Evolutionary conservation across 345 rosid species (phyloP).

Genomic region (Lepidium sativum): DNA sequence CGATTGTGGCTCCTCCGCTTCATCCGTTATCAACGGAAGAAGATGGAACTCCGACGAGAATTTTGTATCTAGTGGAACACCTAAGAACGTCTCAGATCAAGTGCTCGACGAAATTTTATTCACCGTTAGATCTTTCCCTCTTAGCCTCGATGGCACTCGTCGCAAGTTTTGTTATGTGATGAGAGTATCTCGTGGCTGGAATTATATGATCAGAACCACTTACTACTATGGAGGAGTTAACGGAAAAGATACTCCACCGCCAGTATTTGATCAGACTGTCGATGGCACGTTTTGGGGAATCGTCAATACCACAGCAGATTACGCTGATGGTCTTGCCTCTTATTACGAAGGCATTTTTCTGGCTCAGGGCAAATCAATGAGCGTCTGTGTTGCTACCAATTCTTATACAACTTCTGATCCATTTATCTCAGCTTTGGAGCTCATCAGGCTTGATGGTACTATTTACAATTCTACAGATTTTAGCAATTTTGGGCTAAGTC

Average conservation of each 20-base stretch:
- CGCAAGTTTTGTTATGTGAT: slow-evolving; percentile 64
- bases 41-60: slow-evolving; percentile 54
- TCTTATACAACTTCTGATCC: slow-evolving; percentile 68
- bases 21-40: slow-evolving; percentile 35
- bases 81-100: slow-evolving; percentile 33
- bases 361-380: slow-evolving; percentile 65
- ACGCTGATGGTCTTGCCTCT: slow-evolving; percentile 38
- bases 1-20: slow-evolving; percentile 56
- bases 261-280: slow-evolving; percentile 85
- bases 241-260: slow-evolving; percentile 43
- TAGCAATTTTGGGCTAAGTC: slow-evolving; percentile 31
- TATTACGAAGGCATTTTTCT: slow-evolving; percentile 75
- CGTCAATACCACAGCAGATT: slow-evolving; percentile 73
- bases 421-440: slow-evolving; percentile 81
- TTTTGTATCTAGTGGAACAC: slow-evolving; percentile 39
- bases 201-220: slow-evolving; percentile 61
- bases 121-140: slow-evolving; percentile 83
- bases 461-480: slow-evolving; percentile 73
- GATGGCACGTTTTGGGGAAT: slow-evolving; percentile 79
- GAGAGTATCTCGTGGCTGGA: slow-evolving; percentile 43
- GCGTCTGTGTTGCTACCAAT: slow-evolving; percentile 64
- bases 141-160: slow-evolving; percentile 18
- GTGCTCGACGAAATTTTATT: slow-evolving; percentile 31
- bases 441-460: slow-evolving; percentile 47
- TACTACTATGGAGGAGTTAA: slow-evolving; percentile 83